Evolutionary conservation across 2,329 filamentous ascomycete genomes (phyloP), one percentile per base, ranked within the genome.

Genomic region (Byssoonygena ceratinophila): DNA sequence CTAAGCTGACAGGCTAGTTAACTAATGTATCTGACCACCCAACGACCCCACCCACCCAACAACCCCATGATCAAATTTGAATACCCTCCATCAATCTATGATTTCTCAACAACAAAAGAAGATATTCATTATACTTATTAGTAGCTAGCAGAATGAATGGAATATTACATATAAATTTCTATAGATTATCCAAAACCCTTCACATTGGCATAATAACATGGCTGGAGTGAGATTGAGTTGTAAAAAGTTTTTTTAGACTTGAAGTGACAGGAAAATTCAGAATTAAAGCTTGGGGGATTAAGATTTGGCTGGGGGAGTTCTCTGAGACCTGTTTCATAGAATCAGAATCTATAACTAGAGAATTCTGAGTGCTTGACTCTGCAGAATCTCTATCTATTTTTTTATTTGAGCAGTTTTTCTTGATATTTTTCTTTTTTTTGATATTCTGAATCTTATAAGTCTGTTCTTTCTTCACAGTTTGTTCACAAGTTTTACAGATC

Each of bases 91-190:
- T n/a, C n/a, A n/a, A n/a, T 29, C 27, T 9, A 29, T 29, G 27
- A 29, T 29, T 29, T 29, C 27, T 29, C 27, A 29, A 29, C 27
- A 29, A 29, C 27, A 29, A 29, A 29, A 29, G 4, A 29, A 29
- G 27, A 29, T 29, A 29, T 29, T 29, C 27, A 29, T 5, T 5
- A 5, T 4, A 29, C 5, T 5, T 29, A 29, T 29, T 29, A 29
- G 27, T 34, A 34, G 32, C 20, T 50, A 31, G 12, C 31, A 31
- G 22, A 41, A 22, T 3, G 23, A 7, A 43, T 48, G 34, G 12
- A 41, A 31, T 41, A 32, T 32, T 41, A 40, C 23, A 29, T 50
- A 50, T 16, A 50, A 50, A 50, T 39, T n/a, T 39, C 7, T 49
- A 39, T 39, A 40, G 36, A 50, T 20, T 20, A 29, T 41, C 18